Evolutionary conservation across 805 yeast genomes (phyloP), one percentile per base, ranked within the genome.

Genomic region (Zygoascus tannicola): DNA sequence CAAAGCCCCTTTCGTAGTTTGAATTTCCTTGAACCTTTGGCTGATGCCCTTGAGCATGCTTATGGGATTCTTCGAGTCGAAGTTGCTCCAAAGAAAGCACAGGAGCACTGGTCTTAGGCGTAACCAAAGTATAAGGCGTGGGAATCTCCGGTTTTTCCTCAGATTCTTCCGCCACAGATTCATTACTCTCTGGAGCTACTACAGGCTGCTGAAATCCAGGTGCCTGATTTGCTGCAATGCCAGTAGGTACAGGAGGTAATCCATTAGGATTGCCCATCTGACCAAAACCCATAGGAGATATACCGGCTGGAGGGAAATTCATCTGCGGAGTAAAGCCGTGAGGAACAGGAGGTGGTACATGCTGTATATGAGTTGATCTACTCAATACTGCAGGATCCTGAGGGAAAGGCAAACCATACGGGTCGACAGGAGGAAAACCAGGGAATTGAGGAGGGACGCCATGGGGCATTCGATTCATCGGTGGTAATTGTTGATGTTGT

Each of bases 151-250:
- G 14, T 41, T 56, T 35, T 50, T 53, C 38, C 4, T 37, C 40
- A 10, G 15, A 14, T 37, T 4, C 20, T 10, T 23, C 19, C 22
- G 32, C 33, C 14, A 10, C 12, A 23, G 40, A 4, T n/a, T 22
- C 21, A 7, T 21, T 14, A 33, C 15, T n/a, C n/a, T 39, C 22
- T 14, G 35, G 35, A 7, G 22, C 23, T 15, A 23, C 22, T 19
- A 3, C 22, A 4, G 4, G 35, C 14, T 14, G 62, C 28, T 49
- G 59, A 36, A 49, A 60, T 21, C 44, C 57, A 44, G 48, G 63
- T 41, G 18, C 57, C 55, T 40, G 57, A 21, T 38, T 41, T 3
- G 16, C 22, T 10, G 41, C 32, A n/a, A n/a, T n/a, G 12, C 33
- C 33, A 32, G 38, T 7, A 26, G 30, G 30, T 8, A 26, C 7